phyloP scores from a whole-genome alignment of 2,329 filamentous ascomycete genomes.

The Fusarium keratoplasticum region DNA sequence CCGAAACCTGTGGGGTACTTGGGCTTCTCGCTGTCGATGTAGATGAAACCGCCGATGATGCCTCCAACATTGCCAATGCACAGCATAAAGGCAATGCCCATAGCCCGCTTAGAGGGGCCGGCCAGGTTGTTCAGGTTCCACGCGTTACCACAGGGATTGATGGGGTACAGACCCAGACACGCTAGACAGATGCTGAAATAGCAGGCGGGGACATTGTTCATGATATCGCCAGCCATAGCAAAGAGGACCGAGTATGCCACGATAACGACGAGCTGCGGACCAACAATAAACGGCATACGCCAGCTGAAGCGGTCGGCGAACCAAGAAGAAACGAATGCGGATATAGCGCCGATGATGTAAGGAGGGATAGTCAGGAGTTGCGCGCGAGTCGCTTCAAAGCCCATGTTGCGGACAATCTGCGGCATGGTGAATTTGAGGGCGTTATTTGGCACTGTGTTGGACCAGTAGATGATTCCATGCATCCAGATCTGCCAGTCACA shows the following conservation, averaged over 20 bases:
- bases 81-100: slow-evolving; percentile 49
- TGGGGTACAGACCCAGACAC: slow-evolving; percentile 49
- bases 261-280: slow-evolving; percentile 39
- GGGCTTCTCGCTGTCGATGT: slow-evolving; percentile 24
- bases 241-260: slow-evolving; percentile 38
- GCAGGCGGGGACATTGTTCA: slow-evolving; percentile 4
- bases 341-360: slow-evolving; percentile 36
- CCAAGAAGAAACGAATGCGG: slow-evolving; percentile 34
- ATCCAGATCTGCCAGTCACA: slow-evolving; percentile 56
- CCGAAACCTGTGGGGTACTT: slow-evolving; percentile 35
- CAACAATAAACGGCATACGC: slow-evolving; percentile 48
- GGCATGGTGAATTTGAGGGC: slow-evolving; percentile 45
- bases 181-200: slow-evolving; percentile 22
- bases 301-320: slow-evolving; percentile 45
- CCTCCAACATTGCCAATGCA: slow-evolving; percentile 27
- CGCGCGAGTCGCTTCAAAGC: slow-evolving; percentile 46
- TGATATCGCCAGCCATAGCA: slow-evolving; percentile 11
- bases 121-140: slow-evolving; percentile 50
- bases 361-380: slow-evolving; percentile 48
- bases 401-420: slow-evolving; percentile 53
- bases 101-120: slow-evolving; percentile 46
- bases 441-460: slow-evolving; percentile 48
- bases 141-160: slow-evolving; percentile 45
- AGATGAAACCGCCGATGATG: slow-evolving; percentile 31
- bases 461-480: slow-evolving; percentile 53